Percentiles rank a stretch among this genome's conserved stretches.
These are phyloP conservation scores for Bipolaris sorokiniana DNA, from an alignment of 2,329 filamentous ascomycete genomes.

Conservation along the genomic window DNA sequence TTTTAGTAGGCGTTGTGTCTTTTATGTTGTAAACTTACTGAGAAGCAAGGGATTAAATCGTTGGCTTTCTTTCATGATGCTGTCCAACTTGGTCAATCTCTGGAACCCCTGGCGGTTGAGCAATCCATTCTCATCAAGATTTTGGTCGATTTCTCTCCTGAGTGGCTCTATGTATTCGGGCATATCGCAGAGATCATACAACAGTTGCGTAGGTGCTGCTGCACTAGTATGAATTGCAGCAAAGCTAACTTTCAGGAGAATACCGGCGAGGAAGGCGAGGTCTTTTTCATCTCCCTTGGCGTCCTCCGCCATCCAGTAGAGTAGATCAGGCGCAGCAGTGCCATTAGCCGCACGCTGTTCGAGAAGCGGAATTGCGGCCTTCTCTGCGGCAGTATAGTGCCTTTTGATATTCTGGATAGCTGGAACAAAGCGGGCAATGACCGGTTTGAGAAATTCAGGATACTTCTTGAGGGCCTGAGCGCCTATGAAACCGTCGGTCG, in stretches of 20 bases:
- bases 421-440: neutral
- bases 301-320: too few relatives aligned
- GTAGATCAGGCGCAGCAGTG: too few relatives aligned
- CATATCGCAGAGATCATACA: conserved; percentile 2
- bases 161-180: neutral
- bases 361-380: too few relatives aligned
- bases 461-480: neutral
- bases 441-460: neutral
- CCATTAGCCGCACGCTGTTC: too few relatives aligned
- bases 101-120: neutral
- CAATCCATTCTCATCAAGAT: neutral
- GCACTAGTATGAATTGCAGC: neutral
- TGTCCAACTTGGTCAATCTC: neutral
- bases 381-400: neutral
- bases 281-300: too few relatives aligned
- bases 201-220: neutral
- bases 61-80: neutral
- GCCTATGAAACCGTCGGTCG: neutral
- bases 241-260: too few relatives aligned
- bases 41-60: neutral
- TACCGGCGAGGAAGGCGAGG: too few relatives aligned
- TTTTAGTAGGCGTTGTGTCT: neutral
- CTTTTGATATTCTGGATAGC: neutral
- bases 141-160: neutral
- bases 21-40: neutral